Evolutionary conservation across 2,329 filamentous ascomycete genomes (phyloP).

Genomic region (Colletotrichum limetticola): DNA sequence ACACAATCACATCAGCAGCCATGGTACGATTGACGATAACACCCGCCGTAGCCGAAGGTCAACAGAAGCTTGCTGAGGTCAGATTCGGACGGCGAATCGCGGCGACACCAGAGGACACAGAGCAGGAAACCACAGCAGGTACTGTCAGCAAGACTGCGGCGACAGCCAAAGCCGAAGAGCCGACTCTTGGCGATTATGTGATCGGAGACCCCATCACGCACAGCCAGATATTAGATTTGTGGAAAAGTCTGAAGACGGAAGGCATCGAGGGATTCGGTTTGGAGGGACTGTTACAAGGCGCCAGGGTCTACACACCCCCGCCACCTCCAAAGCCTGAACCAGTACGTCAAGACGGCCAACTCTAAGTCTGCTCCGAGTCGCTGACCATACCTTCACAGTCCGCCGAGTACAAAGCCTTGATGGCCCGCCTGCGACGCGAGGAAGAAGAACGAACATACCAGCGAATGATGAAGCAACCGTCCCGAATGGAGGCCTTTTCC

Average conservation of each 20-base stretch:
- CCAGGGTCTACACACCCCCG: conserved; percentile 81
- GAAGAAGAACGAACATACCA: conserved; percentile 87
- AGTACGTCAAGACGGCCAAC: conserved; percentile 57
- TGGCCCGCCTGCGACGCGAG: conserved; percentile 84
- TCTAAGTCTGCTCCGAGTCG: neutral
- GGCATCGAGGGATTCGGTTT: conserved; percentile 60
- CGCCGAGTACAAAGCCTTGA: conserved; percentile 85
- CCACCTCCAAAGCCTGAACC: conserved; percentile 81
- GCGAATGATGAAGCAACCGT: conserved; percentile 76
- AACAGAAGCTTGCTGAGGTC: conserved; percentile 52
- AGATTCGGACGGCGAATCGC: conserved; percentile 21
- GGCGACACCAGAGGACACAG: conserved; percentile 2
- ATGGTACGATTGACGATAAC: conserved; percentile 89
- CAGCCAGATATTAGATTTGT: conserved; percentile 72
- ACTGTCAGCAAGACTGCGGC: neutral
- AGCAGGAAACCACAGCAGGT: neutral
- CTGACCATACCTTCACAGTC: conserved; percentile 61
- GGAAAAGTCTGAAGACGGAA: conserved; percentile 59
- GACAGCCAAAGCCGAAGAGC: conserved; percentile 47
- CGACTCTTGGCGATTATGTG: conserved; percentile 59
- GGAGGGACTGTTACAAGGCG: conserved; percentile 77
- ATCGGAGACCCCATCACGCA: conserved; percentile 79
- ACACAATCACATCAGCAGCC: conserved; percentile 11
- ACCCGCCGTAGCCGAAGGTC: conserved; percentile 70
- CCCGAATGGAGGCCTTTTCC: conserved; percentile 66